Conservation (phyloP, 164 flowering plant genomes). For the Chimonanthus salicifolius region DNA sequence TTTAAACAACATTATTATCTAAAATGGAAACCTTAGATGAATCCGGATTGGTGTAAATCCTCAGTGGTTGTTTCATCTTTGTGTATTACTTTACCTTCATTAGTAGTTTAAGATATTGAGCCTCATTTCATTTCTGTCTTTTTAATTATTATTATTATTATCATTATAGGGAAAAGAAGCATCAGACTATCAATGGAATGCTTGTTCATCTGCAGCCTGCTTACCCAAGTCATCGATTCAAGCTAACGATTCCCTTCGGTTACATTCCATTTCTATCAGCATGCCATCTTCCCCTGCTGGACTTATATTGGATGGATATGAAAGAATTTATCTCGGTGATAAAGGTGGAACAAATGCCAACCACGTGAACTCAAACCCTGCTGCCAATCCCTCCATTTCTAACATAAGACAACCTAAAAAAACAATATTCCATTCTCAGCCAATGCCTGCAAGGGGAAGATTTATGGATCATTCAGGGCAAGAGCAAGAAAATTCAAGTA, state of each 20-base stretch:
- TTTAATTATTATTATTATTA: neutral
- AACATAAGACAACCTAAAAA: too few relatives aligned
- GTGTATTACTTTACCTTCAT: neutral
- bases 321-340: conserved; percentile 15
- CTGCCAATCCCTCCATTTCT: too few relatives aligned
- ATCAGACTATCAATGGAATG: neutral
- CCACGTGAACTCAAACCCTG: too few relatives aligned
- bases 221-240: conserved; percentile 4
- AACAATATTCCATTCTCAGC: too few relatives aligned
- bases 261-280: conserved; percentile 37
- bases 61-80: too few relatives aligned
- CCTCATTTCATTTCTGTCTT: neutral
- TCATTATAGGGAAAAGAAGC: conserved; percentile 20
- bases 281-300: conserved; percentile 56
- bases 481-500: conserved; percentile 23
- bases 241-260: neutral
- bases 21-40: neutral
- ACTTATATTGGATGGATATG: conserved; percentile 4
- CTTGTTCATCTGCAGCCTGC: neutral
- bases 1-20: neutral
- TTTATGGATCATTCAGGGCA: neutral
- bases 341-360: too few relatives aligned
- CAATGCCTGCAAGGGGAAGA: neutral
- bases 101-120: neutral
- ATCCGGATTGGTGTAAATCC: neutral